Evolutionary conservation across 768 basidiomycete species (phyloP), one percentile per base, ranked within the genome.

Genomic region (Psilocybe azurescens): DNA sequence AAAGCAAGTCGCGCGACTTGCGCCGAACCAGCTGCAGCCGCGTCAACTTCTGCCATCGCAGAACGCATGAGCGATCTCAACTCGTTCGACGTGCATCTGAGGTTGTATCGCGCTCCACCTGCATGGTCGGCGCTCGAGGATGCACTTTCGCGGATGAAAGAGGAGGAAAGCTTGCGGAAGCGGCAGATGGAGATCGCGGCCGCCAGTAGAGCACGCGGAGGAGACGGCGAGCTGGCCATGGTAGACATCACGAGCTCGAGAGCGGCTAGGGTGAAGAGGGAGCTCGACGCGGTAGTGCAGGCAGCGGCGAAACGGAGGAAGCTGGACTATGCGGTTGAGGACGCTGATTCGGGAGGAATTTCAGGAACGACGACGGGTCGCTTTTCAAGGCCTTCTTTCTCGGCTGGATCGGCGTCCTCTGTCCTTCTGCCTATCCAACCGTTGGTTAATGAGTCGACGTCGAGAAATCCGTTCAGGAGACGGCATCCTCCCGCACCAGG

Each of bases 81-180:
- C 47, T 8, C 24, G 6, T 51, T 56, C 39, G 74, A 77, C 54
- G 56, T 63, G 8, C 57, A 58, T 32, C 69, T 79, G 28, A 75
- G 75, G 68, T 74, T 81, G 16, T 78, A 72, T 63, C 77, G 79
- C 14, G 60, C 63, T 5, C 79, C 79, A 7, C 79, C 79, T 1
- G 69, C 75, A 8, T 81, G 78, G 77, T 68, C 58, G 53, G 56
- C 59, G 1, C 63, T 80, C 24, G 69, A 70, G 11, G 67, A 62
- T 2, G 62, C 68, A 4, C 20, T 67, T 13, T 16, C 16, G 33
- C 13, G 39, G 32, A 4, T 11, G 32, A 54, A 48, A 24, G 53
- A 60, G 41, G 53, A 59, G 14, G 55, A 48, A 50, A 28, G 13
- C 18, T 29, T 29, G 54, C 38, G 53, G 13, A 58, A 50, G 36